Evolutionary conservation across 2,329 filamentous ascomycete species (phyloP), one percentile per base, ranked within the genome.

Genomic region (Coniosporium tulheliwenetii): DNA sequence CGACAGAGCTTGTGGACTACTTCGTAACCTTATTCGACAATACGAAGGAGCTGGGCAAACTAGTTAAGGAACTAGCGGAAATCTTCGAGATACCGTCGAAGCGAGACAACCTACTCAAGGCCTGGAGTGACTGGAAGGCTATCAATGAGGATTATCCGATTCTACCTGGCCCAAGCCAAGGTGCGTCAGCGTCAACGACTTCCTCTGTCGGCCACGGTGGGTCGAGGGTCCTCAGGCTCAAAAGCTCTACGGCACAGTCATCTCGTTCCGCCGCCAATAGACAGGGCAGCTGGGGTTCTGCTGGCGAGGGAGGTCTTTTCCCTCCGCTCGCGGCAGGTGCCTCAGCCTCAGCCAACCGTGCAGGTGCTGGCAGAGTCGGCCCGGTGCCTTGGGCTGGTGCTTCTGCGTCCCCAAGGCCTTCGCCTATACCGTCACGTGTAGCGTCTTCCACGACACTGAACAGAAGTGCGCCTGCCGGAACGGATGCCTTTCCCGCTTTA

Each of bases 91-190:
- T 93, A 49, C 71, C 80, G 39, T 56, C 60, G 13, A 94, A 93
- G 56, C 77, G 77, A 1, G 78, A 81, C 40, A 70, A 67, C 1
- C 65, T 98, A 2, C 73, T 86, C 19, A 81, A 81, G 51, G 85
- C 87, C 1, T 95, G 89, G 86, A 85, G 85, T 50, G 84, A 94
- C 60, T 95, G 89, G 85, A 84, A 85, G 37, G 86, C 86, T 32
- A 91, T 93, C 62, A 93, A 93, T 49, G 87, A 95, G 60, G 87
- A 95, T 57, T 96, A 95, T 50, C 89, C 89, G 0, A 85, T 83
- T 1, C 67, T 96, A 1, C 87, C 89, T 1, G 81, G 81, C 0
- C 71, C 84, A 1, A 80, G 81, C 39, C 77, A 79, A 19, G 65
- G 64, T 4, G 59, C 69, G 37, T 59, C 63, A 2, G 55, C 67